A percentile compares a stretch with the other conserved stretches of the same genome.
Evolutionary conservation across 1,284 basidiomycete species (phyloP).

Genomic region (Heterobasidion irregulare): DNA sequence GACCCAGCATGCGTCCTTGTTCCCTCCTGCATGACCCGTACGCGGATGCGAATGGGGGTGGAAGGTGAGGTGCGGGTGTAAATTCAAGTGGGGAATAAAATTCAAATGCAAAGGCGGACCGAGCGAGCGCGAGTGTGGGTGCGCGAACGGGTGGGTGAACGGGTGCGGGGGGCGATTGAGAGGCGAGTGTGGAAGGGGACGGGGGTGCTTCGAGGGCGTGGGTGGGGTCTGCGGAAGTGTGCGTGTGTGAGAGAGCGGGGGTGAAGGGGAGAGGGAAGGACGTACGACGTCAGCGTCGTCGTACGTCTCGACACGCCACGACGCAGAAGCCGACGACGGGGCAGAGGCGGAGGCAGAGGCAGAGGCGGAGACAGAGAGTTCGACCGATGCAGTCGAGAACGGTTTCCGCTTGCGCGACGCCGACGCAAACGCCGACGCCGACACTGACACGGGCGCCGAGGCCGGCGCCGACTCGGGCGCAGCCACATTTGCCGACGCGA

Average conservation of each 20-base stretch:
- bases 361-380: background rate
- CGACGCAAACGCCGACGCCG: background rate
- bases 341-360: no score
- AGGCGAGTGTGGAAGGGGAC: constrained; percentile 7
- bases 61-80: background rate
- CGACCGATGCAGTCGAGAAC: background rate
- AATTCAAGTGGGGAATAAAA: background rate
- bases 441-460: background rate
- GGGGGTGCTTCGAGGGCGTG: constrained; percentile 4
- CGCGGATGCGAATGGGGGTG: background rate
- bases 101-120: background rate
- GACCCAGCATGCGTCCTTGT: no score
- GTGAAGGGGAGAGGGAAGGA: background rate
- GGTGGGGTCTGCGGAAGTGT: constrained; percentile 6
- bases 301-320: background rate
- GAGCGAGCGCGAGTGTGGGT: background rate
- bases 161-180: constrained; percentile 18
- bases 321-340: background rate
- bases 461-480: no score
- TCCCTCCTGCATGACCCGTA: no score
- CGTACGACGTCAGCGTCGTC: background rate
- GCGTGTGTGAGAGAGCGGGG: constrained; percentile 1
- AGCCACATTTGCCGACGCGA: no score
- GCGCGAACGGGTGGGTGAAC: constrained; percentile 33
- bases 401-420: constrained; percentile 2